Evolutionary conservation across 352 stramenopile genomes (phyloP).

Genomic region (Albugo laibachii): DNA sequence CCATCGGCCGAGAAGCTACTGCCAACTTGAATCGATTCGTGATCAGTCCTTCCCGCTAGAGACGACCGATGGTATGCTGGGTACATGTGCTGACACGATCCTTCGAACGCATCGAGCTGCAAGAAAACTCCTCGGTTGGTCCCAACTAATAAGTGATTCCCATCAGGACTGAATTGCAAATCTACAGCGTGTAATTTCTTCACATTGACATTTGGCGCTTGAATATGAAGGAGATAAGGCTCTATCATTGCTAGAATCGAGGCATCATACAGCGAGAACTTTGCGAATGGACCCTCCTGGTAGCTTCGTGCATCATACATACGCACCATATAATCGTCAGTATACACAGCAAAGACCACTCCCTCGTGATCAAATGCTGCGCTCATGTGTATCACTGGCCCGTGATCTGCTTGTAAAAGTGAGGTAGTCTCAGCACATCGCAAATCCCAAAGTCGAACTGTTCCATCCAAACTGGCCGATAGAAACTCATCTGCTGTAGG

Average conservation of each 20-base stretch:
- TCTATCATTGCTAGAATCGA: conserved; percentile 38
- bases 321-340: conserved; percentile 64
- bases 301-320: conserved; percentile 82
- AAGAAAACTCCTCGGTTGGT: conserved; percentile 67
- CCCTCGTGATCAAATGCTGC: conserved; percentile 63
- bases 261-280: conserved; percentile 69
- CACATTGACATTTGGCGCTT: conserved; percentile 25
- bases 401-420: conserved; percentile 38
- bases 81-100: conserved; percentile 39
- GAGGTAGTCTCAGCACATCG: conserved; percentile 34
- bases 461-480: conserved; percentile 55
- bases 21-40: conserved; percentile 29
- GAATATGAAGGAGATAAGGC: conserved; percentile 28
- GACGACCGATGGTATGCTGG: not conserved
- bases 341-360: conserved; percentile 74
- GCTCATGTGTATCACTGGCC: conserved; percentile 40
- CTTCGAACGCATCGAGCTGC: conserved; percentile 72
- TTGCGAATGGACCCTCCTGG: conserved; percentile 72
- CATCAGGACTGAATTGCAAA: conserved; percentile 72
- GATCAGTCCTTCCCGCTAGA: conserved; percentile 11
- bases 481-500: conserved; percentile 71
- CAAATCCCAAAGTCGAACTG: conserved; percentile 65
- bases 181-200: conserved; percentile 55
- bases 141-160: conserved; percentile 64
- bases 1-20: conserved; percentile 53